Evolutionary conservation across 345 rosid genomes (phyloP), one percentile per base, ranked within the genome.

Genomic region (Eucalyptus dawsonii): DNA sequence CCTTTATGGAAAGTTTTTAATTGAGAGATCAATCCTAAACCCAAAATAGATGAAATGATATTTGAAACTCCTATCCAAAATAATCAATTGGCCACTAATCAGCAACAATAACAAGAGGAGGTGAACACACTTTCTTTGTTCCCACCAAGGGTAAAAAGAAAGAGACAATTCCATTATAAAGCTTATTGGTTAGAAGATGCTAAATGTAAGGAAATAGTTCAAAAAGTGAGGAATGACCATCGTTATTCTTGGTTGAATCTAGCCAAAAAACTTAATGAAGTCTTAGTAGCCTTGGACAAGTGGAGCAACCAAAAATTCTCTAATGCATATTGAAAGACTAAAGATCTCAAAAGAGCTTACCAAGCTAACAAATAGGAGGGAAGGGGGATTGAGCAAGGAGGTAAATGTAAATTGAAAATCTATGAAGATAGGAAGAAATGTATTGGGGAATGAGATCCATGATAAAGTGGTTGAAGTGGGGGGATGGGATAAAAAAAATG

Each of bases 1-100:
- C 24, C 10, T 19, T 53, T 53, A 1, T 19, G 0, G 56, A 53
- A 53, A 19, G 5, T 53, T 53, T 53, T 53, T 19, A 0, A 19
- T 53, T 21, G 24, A 53, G 56, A 53, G 56, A 53, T 53, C 56
- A 53, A 53, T 53, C 56, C 24, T 53, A 53, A 53, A 19, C 56
- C 56, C 2, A 1, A 53, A 53, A 53, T 53, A 53, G 24, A 19
- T 53, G 24, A 8, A 53, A 53, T 19, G 56, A 53, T 53, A 53
- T 53, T 1, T 19, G 5, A 53, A 7, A 53, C 56, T 53, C 24
- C 24, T 53, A 53, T 53, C 24, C 4, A 53, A 10, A 53, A 53
- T 53, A 53, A 53, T 53, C 24, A 53, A 53, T 5, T 19, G 1
- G 56, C 10, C 56, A 53, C 56, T 19, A 53, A 19, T 8, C 4